A percentile compares a stretch with the other conserved stretches of the same genome.
Conservation (phyloP, 2,329 filamentous ascomycete species). For the Elsinoe necatrix region DNA sequence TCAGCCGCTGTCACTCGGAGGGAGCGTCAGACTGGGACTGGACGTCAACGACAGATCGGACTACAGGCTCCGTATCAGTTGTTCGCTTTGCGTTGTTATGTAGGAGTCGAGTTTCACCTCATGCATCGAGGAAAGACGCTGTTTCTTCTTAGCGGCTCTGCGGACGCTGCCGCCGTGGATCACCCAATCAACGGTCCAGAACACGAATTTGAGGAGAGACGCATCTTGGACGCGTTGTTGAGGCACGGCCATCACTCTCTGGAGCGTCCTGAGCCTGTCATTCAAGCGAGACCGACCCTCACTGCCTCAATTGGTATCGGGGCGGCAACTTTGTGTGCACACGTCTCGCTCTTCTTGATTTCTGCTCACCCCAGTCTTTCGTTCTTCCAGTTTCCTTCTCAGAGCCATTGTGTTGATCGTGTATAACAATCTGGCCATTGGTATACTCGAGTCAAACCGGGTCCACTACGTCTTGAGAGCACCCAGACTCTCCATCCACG, state of each 20-base stretch:
- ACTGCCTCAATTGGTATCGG: slow-evolving; percentile 15
- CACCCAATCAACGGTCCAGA: background rate
- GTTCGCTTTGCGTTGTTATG: background rate
- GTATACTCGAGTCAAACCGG: background rate
- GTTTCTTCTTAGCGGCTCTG: background rate
- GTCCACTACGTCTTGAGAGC: background rate
- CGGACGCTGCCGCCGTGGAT: background rate
- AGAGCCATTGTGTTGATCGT: background rate
- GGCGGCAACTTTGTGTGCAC: slow-evolving; percentile 10
- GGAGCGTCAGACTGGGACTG: no score
- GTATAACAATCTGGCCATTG: slow-evolving; percentile 1
- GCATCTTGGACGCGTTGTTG: background rate
- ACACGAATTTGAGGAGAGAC: background rate
- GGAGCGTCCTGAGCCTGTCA: background rate
- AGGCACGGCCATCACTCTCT: background rate
- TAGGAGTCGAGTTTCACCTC: background rate
- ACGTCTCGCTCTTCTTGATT: slow-evolving; percentile 5
- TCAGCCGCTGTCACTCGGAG: no score
- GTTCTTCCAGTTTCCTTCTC: background rate
- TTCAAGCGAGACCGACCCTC: background rate
- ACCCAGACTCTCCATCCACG: background rate
- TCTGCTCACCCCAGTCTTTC: slow-evolving; percentile 3
- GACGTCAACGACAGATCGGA: no score
- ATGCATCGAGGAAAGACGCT: background rate
- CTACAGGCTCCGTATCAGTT: no score